These are phyloP conservation scores for Tolypocladium ophioglossoides DNA, from an alignment of 2,329 filamentous ascomycete species.

Conservation along the genomic window DNA sequence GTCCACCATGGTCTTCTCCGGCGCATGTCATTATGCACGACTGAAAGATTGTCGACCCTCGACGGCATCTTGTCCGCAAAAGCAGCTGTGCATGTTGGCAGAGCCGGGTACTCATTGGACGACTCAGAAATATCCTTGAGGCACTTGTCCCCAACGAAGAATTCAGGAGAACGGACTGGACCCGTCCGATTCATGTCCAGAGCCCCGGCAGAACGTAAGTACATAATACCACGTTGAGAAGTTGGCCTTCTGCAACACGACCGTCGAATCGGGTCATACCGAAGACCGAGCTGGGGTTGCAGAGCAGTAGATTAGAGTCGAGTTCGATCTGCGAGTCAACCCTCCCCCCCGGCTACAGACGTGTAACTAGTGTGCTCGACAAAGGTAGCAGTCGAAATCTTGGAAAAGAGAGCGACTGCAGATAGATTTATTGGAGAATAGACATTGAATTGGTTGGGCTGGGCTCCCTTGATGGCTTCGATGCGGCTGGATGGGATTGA, in stretches of 20 bases:
- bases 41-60: not conserved
- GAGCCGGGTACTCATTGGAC: not conserved
- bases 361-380: not conserved
- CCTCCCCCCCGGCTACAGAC: not conserved
- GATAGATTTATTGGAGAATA: slow-evolving; percentile 1
- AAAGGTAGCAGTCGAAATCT: not conserved
- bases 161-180: slow-evolving; percentile 1
- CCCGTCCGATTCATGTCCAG: not conserved
- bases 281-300: not conserved
- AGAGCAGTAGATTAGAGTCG: slow-evolving; percentile 1
- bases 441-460: not conserved
- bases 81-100: not conserved
- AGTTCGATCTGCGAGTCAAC: not conserved
- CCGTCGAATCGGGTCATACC: slow-evolving; percentile 1
- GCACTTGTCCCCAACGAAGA: not conserved
- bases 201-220: slow-evolving; percentile 1
- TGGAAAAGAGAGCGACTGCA: not conserved
- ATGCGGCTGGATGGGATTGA: not conserved
- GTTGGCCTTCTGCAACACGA: not conserved
- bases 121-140: not conserved
- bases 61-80: not conserved
- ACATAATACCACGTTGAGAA: not conserved
- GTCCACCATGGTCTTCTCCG: not conserved
- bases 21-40: not conserved
- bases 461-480: slow-evolving; percentile 1